Evolutionary conservation across 768 basidiomycete genomes (phyloP), one percentile per base, ranked within the genome.

Genomic region (Lactifluus volemus): DNA sequence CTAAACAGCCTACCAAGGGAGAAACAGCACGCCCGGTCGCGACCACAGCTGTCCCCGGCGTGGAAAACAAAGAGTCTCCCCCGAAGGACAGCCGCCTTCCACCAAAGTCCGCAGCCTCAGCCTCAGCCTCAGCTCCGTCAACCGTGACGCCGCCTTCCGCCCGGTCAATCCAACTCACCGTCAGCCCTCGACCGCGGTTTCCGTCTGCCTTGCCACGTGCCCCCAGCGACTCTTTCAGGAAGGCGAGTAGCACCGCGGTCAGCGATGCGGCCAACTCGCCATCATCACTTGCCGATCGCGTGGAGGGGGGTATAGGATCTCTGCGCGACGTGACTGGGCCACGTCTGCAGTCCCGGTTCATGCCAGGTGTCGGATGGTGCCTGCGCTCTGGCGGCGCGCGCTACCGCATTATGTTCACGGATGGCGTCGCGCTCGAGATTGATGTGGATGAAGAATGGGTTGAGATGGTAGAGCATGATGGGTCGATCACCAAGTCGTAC

Each of bases 391-490:
- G 66, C 34, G 75, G 72, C 1, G 75, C 76, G 8, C 67, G 73
- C 30, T 78, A 77, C 58, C 73, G 71, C 60, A 71, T 78, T 14
- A 77, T 78, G 76, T 78, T 78, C 59, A 53, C 75, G 19, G 77
- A 78, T 66, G 77, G 77, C 1, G 67, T 68, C 34, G 64, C 70
- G 30, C 67, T 78, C 53, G 75, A 77, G 47, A 70, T 78, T 52
- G 76, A 78, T 54, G 74, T 75, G 4, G 77, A 78, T 52, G 75
- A 78, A 61, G 76, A 77, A 47, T 72, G 73, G 71, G 72, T 73
- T 3, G 74, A 76, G 59, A 68, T 74, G 49, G 71, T 65, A 38
- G 68, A 65, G 39, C 67, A 58, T 50, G 56, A 67, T 3, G 77
- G 75, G 1, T 64, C 67, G 34, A 64, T 58, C 41, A 67, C 68